Evolutionary conservation across 2,329 filamentous ascomycete genomes (phyloP).

Genomic region (Colletotrichum chrysophilum): DNA sequence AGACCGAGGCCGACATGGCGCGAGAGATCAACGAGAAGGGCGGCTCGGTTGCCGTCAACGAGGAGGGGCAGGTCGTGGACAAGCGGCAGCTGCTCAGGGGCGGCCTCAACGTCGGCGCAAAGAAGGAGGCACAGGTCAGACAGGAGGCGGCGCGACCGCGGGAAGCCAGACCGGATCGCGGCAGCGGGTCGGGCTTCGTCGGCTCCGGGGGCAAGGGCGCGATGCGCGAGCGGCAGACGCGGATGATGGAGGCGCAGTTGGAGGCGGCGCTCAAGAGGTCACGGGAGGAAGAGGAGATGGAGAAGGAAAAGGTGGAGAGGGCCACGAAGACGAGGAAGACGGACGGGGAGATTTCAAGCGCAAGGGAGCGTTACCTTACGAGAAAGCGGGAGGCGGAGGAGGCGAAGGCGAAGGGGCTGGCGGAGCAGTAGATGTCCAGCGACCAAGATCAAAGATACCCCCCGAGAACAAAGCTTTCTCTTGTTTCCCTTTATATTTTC

Average conservation of each 20-base stretch:
- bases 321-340: slow-evolving; percentile 81
- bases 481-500: not conserved
- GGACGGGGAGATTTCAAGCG: slow-evolving; percentile 74
- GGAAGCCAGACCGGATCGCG: slow-evolving; percentile 8
- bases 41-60: slow-evolving; percentile 72
- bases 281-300: slow-evolving; percentile 70
- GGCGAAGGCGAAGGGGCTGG: slow-evolving; percentile 58
- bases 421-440: slow-evolving; percentile 23
- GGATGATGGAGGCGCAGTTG: slow-evolving; percentile 80
- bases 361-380: slow-evolving; percentile 80
- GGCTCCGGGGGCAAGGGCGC: slow-evolving; percentile 64
- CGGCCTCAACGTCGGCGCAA: slow-evolving; percentile 74
- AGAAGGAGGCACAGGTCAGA: slow-evolving; percentile 56
- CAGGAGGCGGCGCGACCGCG: slow-evolving; percentile 24
- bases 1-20: slow-evolving; percentile 68
- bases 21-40: slow-evolving; percentile 69
- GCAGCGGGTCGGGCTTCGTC: slow-evolving; percentile 37
- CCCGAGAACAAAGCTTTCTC: slow-evolving; percentile 13
- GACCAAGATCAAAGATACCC: slow-evolving; percentile 29
- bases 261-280: slow-evolving; percentile 75
- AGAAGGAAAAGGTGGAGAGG: slow-evolving; percentile 64
- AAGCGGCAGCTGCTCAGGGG: slow-evolving; percentile 80
- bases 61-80: slow-evolving; percentile 83
- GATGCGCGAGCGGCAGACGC: slow-evolving; percentile 76
- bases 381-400: slow-evolving; percentile 78